Evolutionary conservation across 306 rosid genomes (phyloP), one percentile per base, ranked within the genome.

Genomic region (Rosa multiflora): DNA sequence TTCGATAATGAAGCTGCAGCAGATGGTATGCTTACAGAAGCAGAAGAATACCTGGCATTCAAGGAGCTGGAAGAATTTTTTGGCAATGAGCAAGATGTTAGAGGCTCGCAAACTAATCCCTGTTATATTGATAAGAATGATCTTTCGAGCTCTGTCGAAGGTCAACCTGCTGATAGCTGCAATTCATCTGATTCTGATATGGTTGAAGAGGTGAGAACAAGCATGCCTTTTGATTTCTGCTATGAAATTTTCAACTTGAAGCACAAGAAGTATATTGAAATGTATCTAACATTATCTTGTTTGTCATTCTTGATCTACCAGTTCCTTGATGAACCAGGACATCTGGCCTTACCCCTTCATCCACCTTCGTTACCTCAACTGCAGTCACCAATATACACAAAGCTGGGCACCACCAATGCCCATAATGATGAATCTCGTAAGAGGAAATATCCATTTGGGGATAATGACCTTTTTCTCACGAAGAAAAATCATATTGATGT

Each of bases 291-390:
- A 46, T 51, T 9, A 66, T 44, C 72, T 79, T 21, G 47, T 43
- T n/a, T 67, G 48, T 82, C 63, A 40, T 72, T 72, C 55, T 81
- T 72, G 32, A 72, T 79, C 52, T 8, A 37, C 6, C 80, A 88
- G 88, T 76, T 6, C 7, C 5, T 1, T 47, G 39, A 29, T 10
- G 37, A 61, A 17, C 39, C 7, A 53, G 40, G 20, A 51, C 1
- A 32, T 32, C 69, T 32, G n/a, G 11, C 2, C 15, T 53, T 49
- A 12, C 10, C 74, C 67, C 40, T 77, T 7, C 40, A 46, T 35
- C 13, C 11, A 5, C 52, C 52, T 43, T 20, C 1, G 12, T 52
- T 1, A 55, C 3, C 6, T 21, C 79, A 49, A 46, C 74, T 42
- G 52, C 73, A n/a, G 18, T 69, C 49, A 69, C 20, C 55, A 43